These are phyloP conservation scores for Salisapilia sapeloensis DNA, from an alignment of 352 stramenopile species.

Conservation along the genomic window DNA sequence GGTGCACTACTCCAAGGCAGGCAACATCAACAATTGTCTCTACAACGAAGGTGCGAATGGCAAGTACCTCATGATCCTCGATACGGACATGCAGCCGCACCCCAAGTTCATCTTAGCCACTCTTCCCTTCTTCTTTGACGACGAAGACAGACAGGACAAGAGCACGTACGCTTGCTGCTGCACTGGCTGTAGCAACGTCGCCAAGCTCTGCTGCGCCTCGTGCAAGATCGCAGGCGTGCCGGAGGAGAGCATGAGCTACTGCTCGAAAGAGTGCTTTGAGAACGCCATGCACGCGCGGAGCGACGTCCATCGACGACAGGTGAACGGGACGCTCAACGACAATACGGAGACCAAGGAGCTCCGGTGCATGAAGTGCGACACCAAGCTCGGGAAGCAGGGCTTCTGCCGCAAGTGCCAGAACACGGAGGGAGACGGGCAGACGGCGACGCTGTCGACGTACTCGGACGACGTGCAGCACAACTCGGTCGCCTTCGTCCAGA, in stretches of 20 bases:
- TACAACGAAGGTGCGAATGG: conserved; percentile 74
- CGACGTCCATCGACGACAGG: conserved; percentile 19
- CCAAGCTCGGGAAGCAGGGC: conserved; percentile 10
- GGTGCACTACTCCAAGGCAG: conserved; percentile 72
- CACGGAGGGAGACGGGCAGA: conserved; percentile 6
- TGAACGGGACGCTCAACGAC: conserved; percentile 18
- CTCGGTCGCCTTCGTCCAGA: conserved; percentile 24
- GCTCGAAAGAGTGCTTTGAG: conserved; percentile 29
- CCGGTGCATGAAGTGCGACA: conserved; percentile 12
- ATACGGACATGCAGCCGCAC: conserved; percentile 76
- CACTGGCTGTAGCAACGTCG: conserved; percentile 19
- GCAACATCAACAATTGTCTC: conserved; percentile 79
- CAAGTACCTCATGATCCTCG: conserved; percentile 62
- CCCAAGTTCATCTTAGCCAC: conserved; percentile 58
- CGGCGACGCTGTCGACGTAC: conserved; percentile 10
- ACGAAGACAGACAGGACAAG: conserved; percentile 56
- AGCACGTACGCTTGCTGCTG: conserved; percentile 25
- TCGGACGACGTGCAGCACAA: conserved; percentile 21
- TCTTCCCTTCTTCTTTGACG: conserved; percentile 69
- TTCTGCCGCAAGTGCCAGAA: conserved; percentile 15
- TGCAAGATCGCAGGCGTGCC: conserved; percentile 23
- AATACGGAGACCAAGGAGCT: conserved; percentile 9
- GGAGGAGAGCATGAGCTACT: conserved; percentile 27
- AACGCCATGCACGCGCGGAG: conserved; percentile 21
- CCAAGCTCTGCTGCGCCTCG: conserved; percentile 23